Percentiles rank a stretch among this genome's conserved stretches.
These are phyloP conservation scores for Aegilops tauschii DNA, from an alignment of 176 grass and related monocot species.

Conservation along the genomic window DNA sequence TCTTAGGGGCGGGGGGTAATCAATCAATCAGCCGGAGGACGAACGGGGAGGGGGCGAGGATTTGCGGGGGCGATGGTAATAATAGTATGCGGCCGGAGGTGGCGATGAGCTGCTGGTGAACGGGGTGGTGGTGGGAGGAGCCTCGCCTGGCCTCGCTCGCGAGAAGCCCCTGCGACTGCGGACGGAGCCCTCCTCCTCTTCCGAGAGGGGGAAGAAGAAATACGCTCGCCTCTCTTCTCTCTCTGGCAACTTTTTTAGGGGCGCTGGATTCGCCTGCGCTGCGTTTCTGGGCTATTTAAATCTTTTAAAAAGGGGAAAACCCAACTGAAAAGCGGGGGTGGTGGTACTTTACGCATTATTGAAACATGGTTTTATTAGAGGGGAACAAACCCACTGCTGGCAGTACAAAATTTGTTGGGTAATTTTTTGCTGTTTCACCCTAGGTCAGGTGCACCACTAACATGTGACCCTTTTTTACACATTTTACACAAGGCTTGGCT, in stretches of 20 bases:
- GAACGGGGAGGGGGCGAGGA: neutral
- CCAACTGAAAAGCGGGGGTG: slow-evolving; percentile 19
- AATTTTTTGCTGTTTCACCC: neutral
- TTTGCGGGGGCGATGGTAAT: neutral
- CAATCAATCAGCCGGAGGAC: neutral
- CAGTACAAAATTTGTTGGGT: neutral
- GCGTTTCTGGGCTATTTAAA: neutral
- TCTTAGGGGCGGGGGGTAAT: neutral
- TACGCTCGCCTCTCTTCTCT: neutral
- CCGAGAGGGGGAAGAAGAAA: slow-evolving; percentile 22
- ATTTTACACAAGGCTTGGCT: neutral
- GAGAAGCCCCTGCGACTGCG: slow-evolving; percentile 9
- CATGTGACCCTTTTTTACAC: neutral
- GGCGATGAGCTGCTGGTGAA: neutral
- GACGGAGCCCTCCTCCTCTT: slow-evolving; percentile 48
- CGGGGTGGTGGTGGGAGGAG: neutral
- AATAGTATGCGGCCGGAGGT: neutral
- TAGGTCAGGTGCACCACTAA: neutral
- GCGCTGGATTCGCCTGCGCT: slow-evolving; percentile 33
- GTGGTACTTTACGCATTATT: slow-evolving; percentile 1
- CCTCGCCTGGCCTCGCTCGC: neutral
- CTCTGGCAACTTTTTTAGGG: slow-evolving; percentile 28
- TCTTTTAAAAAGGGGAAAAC: slow-evolving; percentile 8
- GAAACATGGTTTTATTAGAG: slow-evolving; percentile 9
- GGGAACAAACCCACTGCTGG: neutral